These are phyloP conservation scores for Ophiostoma quercus DNA, from an alignment of 2,329 filamentous ascomycete species.

Conservation along the genomic window DNA sequence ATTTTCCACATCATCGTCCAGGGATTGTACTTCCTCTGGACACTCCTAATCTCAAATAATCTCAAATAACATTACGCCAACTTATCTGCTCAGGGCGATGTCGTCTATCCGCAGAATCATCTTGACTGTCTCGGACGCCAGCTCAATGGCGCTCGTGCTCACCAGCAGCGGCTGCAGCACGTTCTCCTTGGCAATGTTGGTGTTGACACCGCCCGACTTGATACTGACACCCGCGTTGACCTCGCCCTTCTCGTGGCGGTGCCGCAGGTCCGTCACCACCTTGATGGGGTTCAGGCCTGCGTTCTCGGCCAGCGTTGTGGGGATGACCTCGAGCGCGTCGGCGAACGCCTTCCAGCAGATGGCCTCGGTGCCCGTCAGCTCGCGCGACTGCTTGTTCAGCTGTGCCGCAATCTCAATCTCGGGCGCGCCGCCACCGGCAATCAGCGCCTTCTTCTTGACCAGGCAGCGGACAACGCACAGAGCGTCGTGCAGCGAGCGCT, in stretches of 20 bases:
- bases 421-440: constrained; percentile 91
- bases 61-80: not conserved
- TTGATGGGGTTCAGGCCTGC: constrained; percentile 97
- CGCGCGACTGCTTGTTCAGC: constrained; percentile 74
- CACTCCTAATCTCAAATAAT: not conserved
- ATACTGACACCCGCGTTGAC: constrained; percentile 96
- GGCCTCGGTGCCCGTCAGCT: constrained; percentile 82
- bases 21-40: not conserved
- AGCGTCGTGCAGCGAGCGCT: constrained; percentile 93
- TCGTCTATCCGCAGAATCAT: constrained; percentile 71
- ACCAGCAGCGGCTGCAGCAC: constrained; percentile 93
- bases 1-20: constrained; percentile 4
- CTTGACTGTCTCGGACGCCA: constrained; percentile 98
- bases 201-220: constrained; percentile 93
- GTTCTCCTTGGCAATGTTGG: constrained; percentile 94
- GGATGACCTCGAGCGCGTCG: constrained; percentile 93
- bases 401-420: constrained; percentile 94
- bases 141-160: constrained; percentile 93
- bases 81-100: constrained; percentile 57
- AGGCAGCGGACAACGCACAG: constrained; percentile 95
- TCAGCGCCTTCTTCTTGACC: constrained; percentile 99
- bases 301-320: constrained; percentile 94
- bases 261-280: constrained; percentile 91
- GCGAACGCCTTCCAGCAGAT: constrained; percentile 99
- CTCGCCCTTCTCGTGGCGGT: constrained; percentile 91